phyloP scores from a whole-genome alignment of 2,329 filamentous ascomycete genomes.

The Myriosclerotinia duriaeana region DNA sequence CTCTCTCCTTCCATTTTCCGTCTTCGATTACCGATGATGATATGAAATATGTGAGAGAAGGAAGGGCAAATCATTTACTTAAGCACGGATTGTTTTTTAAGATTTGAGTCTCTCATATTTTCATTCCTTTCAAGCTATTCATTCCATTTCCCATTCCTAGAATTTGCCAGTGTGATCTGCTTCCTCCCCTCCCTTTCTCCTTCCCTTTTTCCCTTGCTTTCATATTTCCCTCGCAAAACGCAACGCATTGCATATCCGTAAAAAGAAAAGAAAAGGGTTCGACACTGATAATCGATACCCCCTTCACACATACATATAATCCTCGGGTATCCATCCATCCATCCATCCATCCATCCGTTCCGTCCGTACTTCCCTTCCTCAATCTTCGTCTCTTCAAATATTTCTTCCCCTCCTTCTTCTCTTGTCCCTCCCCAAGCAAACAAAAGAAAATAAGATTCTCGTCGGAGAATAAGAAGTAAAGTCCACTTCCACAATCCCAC shows the following conservation, averaged over 20 bases:
- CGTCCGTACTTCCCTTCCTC: not conserved
- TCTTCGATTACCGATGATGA: too few relatives aligned
- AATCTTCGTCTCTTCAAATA: not conserved
- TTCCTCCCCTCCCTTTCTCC: not conserved
- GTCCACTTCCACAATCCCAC: not conserved
- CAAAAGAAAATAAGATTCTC: not conserved
- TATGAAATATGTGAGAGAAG: too few relatives aligned
- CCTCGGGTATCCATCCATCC: slow-evolving; percentile 20
- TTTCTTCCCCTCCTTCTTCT: not conserved
- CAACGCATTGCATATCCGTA: not conserved
- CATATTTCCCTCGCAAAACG: too few relatives aligned
- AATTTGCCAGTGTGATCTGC: not conserved
- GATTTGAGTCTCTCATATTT: not conserved
- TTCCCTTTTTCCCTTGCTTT: not conserved
- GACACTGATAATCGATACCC: not conserved
- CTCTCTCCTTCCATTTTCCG: too few relatives aligned
- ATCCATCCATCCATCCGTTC: slow-evolving; percentile 3
- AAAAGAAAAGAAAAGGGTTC: not conserved
- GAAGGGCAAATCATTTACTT: too few relatives aligned
- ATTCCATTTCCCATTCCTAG: not conserved
- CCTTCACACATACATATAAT: slow-evolving; percentile 2
- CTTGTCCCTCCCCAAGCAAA: not conserved
- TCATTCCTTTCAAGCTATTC: not conserved
- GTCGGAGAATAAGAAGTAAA: not conserved
- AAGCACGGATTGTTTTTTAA: too few relatives aligned